phyloP scores from a whole-genome alignment of 148 eudicot species.

The Diospyros kaki region DNA sequence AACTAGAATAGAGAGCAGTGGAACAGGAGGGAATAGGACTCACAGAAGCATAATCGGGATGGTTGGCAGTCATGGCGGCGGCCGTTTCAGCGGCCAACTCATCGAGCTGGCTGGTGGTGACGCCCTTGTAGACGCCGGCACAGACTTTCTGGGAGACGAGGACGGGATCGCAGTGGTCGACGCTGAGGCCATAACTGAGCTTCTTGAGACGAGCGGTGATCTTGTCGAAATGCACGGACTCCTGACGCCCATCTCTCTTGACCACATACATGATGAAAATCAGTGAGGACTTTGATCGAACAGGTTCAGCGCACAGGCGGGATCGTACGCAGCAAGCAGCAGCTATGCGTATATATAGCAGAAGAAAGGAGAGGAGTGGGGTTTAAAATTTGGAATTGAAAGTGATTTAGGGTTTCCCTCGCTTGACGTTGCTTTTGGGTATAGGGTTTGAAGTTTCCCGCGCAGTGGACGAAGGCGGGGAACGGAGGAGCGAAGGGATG shows the following conservation, averaged over 20 bases:
- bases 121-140: conserved; percentile 9
- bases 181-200: conserved; percentile 17
- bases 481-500: too few relatives aligned
- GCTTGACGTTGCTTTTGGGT: too few relatives aligned
- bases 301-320: background rate
- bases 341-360: too few relatives aligned
- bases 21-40: too few relatives aligned
- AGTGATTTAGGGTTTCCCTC: too few relatives aligned
- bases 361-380: too few relatives aligned
- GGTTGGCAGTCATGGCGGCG: conserved; percentile 14
- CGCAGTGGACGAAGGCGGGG: too few relatives aligned
- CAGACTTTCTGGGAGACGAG: conserved; percentile 18
- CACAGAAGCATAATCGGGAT: conserved; percentile 12
- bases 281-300: conserved; percentile 12
- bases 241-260: conserved; percentile 18
- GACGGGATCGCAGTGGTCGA: conserved; percentile 12
- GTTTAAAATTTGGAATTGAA: too few relatives aligned
- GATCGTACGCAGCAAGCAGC: too few relatives aligned
- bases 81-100: conserved; percentile 13
- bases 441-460: too few relatives aligned
- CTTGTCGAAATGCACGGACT: conserved; percentile 6
- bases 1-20: too few relatives aligned
- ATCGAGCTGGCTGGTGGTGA: conserved; percentile 16
- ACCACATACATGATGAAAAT: conserved; percentile 12
- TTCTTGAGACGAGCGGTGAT: conserved; percentile 21